A percentile compares a stretch with the other conserved stretches of the same genome.
These are phyloP conservation scores for Apiotrichum gracile DNA, from an alignment of 1,284 basidiomycete genomes.

Conservation along the genomic window DNA sequence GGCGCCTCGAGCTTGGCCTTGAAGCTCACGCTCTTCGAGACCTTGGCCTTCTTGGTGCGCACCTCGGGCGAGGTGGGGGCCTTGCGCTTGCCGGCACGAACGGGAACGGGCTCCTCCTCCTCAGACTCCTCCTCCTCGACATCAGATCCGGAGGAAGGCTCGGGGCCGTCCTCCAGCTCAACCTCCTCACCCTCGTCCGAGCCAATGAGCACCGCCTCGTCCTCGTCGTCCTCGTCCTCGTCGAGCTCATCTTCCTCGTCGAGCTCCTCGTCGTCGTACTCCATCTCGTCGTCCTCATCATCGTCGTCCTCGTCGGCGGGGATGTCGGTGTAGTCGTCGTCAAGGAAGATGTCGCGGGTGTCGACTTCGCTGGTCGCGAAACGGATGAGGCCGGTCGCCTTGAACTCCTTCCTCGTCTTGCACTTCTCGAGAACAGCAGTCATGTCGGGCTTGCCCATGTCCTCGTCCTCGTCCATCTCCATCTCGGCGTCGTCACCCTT, in stretches of 20 bases:
- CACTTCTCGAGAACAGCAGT: slow-evolving; percentile 53
- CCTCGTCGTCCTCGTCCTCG: slow-evolving; percentile 26
- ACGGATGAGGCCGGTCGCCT: slow-evolving; percentile 55
- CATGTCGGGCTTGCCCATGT: slow-evolving; percentile 38
- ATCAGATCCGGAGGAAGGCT: slow-evolving; percentile 36
- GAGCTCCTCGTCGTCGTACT: slow-evolving; percentile 43
- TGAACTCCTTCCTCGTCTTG: slow-evolving; percentile 57
- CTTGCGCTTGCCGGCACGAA: slow-evolving; percentile 15
- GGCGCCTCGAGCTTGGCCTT: slow-evolving; percentile 23
- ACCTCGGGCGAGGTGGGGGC: slow-evolving; percentile 13
- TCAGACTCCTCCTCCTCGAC: slow-evolving; percentile 33
- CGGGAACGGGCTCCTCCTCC: slow-evolving; percentile 21
- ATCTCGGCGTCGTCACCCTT: slow-evolving; percentile 22
- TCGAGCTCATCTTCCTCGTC: slow-evolving; percentile 30
- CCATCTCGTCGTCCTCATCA: slow-evolving; percentile 44
- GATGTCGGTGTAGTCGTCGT: slow-evolving; percentile 52
- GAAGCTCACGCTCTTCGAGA: slow-evolving; percentile 26
- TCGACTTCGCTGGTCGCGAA: slow-evolving; percentile 55
- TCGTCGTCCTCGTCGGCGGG: slow-evolving; percentile 26
- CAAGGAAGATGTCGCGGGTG: slow-evolving; percentile 53
- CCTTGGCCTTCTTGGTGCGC: slow-evolving; percentile 19
- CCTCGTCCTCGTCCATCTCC: slow-evolving; percentile 4
- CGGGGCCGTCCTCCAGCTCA: slow-evolving; percentile 39
- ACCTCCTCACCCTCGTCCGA: slow-evolving; percentile 42
- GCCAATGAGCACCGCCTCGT: slow-evolving; percentile 28